Base-by-base conservation (phyloP, 805 yeast genomes). In the Wickerhamiella occidentalis region DNA sequence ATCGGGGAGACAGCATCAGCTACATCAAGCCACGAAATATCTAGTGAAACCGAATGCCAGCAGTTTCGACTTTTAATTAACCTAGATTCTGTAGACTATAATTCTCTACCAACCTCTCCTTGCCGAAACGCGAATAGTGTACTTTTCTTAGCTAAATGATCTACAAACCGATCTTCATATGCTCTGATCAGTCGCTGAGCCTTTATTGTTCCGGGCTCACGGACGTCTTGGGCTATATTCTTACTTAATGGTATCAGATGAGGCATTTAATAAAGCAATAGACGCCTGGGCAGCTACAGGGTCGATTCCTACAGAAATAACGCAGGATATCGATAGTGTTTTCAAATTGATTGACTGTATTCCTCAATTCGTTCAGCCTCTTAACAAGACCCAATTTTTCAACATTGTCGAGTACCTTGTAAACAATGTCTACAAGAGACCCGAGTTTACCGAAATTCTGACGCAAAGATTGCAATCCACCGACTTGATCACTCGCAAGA, bases 321-420 rank as follows among this genome's bases (percentile, higher is more conserved):
- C 12, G 8, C 29, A 40, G 12, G 30, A 40, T 15, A 15, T 25
- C 3, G 19, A 23, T 9, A 7, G 30, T 40, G 44, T 40, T 6
- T 23, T 40, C n/a, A 22, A 25, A 23, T 19, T 40, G 12, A 22
- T 40, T n/a, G 44, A 40, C 44, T 23, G 15, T 13, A 40, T 40
- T 23, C 44, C 44, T 9, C 29, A 40, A 25, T 22, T 40, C 15
- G 33, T 40, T 15, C 44, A 40, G 21, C 44, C 44, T 3, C 21
- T 40, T 5, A 40, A 15, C 9, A 40, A 25, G 21, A 23, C 19
- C 12, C 44, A 17, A 25, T 40, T 40, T 25, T 23, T 19, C 44
- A 40, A 40, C n/a, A 22, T 40, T 15, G 44, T 23, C 23, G 25
- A 22, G 19, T 17, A 40, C 15, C 7, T 40, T 4, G 44, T 40